Conservation (phyloP, 2,329 filamentous ascomycete species). For the Colletotrichum sp. region DNA sequence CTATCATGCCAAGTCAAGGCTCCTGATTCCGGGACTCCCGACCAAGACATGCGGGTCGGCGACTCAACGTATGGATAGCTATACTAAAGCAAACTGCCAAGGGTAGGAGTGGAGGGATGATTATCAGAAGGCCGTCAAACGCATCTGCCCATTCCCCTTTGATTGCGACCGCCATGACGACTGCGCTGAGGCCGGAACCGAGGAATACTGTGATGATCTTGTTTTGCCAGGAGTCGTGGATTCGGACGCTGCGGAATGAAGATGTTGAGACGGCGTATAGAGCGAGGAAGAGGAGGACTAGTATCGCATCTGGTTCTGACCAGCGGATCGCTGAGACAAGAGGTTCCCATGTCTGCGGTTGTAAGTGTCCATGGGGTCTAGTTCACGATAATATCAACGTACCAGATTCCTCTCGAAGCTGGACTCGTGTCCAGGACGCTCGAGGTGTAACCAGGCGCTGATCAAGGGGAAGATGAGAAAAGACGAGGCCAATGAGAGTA, state of each 20-base stretch:
- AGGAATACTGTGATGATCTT: neutral
- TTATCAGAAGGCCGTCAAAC: neutral
- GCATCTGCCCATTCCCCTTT: neutral
- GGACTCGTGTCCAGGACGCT: neutral
- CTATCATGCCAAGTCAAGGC: neutral
- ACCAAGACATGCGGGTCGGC: neutral
- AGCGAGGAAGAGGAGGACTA: neutral
- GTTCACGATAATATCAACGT: neutral
- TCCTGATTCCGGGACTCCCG: neutral
- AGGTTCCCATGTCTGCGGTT: neutral
- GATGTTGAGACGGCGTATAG: neutral
- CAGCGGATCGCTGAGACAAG: neutral
- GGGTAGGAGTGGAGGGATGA: neutral
- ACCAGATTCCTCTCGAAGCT: neutral
- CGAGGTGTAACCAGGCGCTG: neutral
- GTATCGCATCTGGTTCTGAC: neutral
- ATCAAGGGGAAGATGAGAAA: neutral
- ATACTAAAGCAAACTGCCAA: neutral
- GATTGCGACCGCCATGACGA: rapidly evolving
- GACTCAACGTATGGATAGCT: neutral
- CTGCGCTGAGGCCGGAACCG: too few species aligned
- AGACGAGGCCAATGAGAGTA: too few species aligned
- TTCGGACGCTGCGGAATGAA: neutral
- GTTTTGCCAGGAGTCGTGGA: neutral
- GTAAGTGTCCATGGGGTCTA: too few species aligned